Percentiles rank a stretch among this genome's conserved stretches.
phyloP scores from a whole-genome alignment of 306 rosid genomes.

The Macrotyloma uniflorum region DNA sequence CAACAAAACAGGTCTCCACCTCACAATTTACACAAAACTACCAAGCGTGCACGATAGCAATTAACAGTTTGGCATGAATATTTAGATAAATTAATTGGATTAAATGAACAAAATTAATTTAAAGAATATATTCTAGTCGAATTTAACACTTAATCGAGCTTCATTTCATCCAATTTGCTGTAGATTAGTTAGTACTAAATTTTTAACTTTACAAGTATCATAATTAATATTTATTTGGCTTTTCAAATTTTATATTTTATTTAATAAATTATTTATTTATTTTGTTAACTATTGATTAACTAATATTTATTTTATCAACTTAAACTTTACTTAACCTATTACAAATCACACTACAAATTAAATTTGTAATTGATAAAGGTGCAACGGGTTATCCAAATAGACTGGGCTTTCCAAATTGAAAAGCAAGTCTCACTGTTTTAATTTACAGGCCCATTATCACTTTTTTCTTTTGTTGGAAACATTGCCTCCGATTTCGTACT shows the following conservation, averaged over 20 bases:
- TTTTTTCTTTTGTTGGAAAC: not conserved
- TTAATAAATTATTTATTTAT: not conserved
- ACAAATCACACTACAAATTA: not conserved
- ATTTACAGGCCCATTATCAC: not conserved
- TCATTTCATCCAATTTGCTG: not conserved
- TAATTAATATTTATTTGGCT: not conserved
- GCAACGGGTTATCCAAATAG: not conserved
- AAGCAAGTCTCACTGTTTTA: not conserved
- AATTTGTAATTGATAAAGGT: not conserved
- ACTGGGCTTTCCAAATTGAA: not conserved
- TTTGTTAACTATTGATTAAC: not conserved
- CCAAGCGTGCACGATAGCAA: constrained; percentile 44
- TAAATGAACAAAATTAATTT: not conserved
- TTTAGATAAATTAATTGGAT: not conserved
- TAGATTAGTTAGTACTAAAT: not conserved
- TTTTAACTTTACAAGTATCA: not conserved
- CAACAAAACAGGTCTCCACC: constrained; percentile 3
- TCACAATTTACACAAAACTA: constrained; percentile 14
- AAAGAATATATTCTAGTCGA: not conserved
- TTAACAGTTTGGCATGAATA: not conserved
- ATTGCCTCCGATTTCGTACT: not conserved
- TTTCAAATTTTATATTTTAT: not conserved
- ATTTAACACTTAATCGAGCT: not conserved
- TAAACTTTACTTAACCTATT: not conserved
- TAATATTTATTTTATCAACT: not conserved